These are phyloP conservation scores for Fomitiporia mediterranea DNA, from an alignment of 1,284 basidiomycete genomes.

Conservation along the genomic window DNA sequence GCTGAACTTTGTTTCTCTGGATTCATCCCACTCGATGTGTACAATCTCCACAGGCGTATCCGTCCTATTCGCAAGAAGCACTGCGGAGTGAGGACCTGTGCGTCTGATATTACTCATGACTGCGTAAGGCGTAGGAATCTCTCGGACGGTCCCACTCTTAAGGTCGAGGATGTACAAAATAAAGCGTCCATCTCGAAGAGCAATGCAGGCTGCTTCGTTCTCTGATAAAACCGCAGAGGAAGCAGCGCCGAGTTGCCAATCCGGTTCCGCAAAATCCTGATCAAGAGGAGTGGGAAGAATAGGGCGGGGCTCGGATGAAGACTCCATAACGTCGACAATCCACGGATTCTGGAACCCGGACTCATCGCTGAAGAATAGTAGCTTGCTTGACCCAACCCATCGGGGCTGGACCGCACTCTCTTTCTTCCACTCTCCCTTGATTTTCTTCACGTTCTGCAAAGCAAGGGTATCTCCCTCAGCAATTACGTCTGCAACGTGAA, in stretches of 20 bases:
- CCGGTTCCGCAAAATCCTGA: conserved; percentile 56
- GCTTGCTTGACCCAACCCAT: conserved; percentile 53
- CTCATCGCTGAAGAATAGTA: conserved; percentile 67
- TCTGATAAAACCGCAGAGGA: conserved; percentile 48
- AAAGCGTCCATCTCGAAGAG: conserved; percentile 42
- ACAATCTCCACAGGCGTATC: conserved; percentile 39
- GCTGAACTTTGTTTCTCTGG: conserved; percentile 28
- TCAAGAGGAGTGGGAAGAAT: conserved; percentile 43
- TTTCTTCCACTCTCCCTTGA: conserved; percentile 46
- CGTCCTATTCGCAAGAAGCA: conserved; percentile 43
- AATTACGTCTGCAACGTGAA: conserved; percentile 48
- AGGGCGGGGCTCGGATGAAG: conserved; percentile 28
- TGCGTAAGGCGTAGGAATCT: conserved; percentile 43
- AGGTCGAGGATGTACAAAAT: conserved; percentile 47
- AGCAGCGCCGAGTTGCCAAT: conserved; percentile 50
- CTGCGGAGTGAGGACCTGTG: conserved; percentile 28
- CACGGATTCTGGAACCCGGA: conserved; percentile 71
- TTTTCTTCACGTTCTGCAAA: conserved; percentile 32
- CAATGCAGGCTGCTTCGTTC: conserved; percentile 41
- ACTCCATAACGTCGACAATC: conserved; percentile 28
- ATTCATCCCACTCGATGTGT: conserved; percentile 31
- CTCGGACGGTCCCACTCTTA: conserved; percentile 28
- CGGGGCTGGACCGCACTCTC: conserved; percentile 50
- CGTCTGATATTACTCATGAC: conserved; percentile 37
- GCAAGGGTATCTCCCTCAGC: conserved; percentile 23